Evolutionary conservation across 495 filamentous ascomycete genomes (phyloP), one percentile per base, ranked within the genome.

Genomic region (Penicillium pancosmium): DNA sequence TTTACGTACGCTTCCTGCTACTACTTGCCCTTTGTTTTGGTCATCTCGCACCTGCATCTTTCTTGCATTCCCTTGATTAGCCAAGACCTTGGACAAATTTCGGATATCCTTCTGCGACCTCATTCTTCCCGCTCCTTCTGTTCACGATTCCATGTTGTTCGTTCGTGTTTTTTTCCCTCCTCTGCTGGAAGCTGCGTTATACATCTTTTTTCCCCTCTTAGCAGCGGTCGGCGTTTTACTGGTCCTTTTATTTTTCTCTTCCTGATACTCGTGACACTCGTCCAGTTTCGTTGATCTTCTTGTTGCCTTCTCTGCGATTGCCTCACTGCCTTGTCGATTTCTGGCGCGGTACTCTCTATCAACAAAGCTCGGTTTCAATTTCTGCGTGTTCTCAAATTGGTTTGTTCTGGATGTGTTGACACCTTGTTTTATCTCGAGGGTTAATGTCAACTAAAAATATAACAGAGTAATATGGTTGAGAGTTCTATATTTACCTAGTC

Each of bases 171-270:
- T 50, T 41, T 47, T 52, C 23, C 38, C 31, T 40, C 16, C 13
- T 46, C 52, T 54, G 44, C 52, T 67, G 48, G 27, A 49, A 56
- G 47, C 49, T 60, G 62, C 61, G 57, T 18, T 63, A 68, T 68
- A 62, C 53, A 61, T 61, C 21, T 33, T 47, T 49, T 54, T 47
- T 58, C 54, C 56, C 40, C 57, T 56, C 47, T 62, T 19, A 63
- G 68, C 68, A 70, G 68, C 68, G 68, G 59, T 56, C 60, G 68
- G 68, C 68, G 68, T 68, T 68, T 53, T 54, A 31, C 27, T 53
- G 62, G 40, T 25, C 56, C 11, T 27, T 18, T 60, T 59, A 12
- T 27, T 47, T 57, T 11, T 31, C 55, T 58, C 53, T 51, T 35
- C 34, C 18, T 34, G 13, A 7, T 27, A 16, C 13, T 57, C 21